Evolutionary conservation across 1,284 basidiomycete species (phyloP).

Genomic region (Pseudozyma pruni): DNA sequence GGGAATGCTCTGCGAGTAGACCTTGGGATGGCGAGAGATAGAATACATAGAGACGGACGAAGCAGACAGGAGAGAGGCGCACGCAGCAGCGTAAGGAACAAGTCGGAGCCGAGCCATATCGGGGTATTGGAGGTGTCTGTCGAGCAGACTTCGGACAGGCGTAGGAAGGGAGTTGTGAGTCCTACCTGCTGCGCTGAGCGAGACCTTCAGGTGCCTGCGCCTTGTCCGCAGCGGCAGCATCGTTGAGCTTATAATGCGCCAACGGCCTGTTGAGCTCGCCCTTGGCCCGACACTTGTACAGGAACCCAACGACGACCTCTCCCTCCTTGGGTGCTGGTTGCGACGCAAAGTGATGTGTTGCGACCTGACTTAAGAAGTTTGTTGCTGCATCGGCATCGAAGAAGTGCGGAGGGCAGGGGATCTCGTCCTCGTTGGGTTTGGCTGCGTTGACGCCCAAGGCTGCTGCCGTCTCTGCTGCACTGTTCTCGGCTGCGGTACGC

Average conservation of each 20-base stretch:
- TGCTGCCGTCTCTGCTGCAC: conserved; percentile 27
- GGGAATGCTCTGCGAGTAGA: too few species aligned
- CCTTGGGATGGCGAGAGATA: too few species aligned
- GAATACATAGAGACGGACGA: too few species aligned
- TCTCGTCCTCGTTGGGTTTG: conserved; percentile 38
- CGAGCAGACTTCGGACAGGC: not conserved
- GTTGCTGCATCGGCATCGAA: conserved; percentile 56
- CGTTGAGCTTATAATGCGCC: conserved; percentile 40
- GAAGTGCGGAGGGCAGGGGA: conserved; percentile 53
- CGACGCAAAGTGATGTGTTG: conserved; percentile 52
- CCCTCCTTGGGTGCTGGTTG: conserved; percentile 61
- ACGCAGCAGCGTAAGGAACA: too few species aligned
- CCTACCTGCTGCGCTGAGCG: conserved; percentile 21
- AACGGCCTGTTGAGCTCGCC: conserved; percentile 52
- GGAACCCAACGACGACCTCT: conserved; percentile 60
- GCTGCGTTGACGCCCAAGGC: conserved; percentile 10
- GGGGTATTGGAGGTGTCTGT: too few species aligned
- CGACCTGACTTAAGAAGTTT: conserved; percentile 52
- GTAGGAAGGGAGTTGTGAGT: too few species aligned
- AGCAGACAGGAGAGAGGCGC: too few species aligned
- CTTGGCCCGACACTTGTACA: conserved; percentile 58
- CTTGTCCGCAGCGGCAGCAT: conserved; percentile 24
- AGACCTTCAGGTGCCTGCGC: conserved; percentile 2
- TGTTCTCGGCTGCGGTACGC: conserved; percentile 24
- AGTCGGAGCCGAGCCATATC: too few species aligned